Base-by-base conservation (phyloP, 345 rosid genomes). In the Noccaea caerulescens region DNA sequence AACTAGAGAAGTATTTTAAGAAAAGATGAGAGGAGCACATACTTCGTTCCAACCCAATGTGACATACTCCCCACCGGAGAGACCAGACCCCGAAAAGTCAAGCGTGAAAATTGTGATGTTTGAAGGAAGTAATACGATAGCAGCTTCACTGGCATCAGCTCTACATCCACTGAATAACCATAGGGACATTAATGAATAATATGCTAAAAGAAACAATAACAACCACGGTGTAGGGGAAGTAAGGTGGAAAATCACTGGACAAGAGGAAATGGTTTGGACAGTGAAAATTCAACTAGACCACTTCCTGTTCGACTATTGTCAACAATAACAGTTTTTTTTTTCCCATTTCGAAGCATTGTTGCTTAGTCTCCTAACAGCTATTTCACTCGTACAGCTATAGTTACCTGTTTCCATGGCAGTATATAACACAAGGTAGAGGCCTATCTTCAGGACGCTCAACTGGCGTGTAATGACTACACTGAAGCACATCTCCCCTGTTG, bases 331-430 rank as follows among this genome's bases (percentile, higher is more conserved):
- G 42, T 14, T 45, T 0, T 55, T 63, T 53, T 1, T 20, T 20
- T 20, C 23, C 23, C 76, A 39, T 41, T 58, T 33, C 23, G 30
- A 52, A 52, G n/a, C 57, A 54, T 54, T 37, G 25, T 13, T 44
- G 7, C 34, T 9, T 41, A 57, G 34, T 32, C 6, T 43, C 7
- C 66, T 36, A 58, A 7, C 61, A 30, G 51, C 43, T 59, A 63
- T 7, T 32, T 66, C 32, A 27, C 52, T n/a, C 16, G 16, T 27
- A 36, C 32, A 55, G 41, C 58, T 46, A 27, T 27, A 27, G 30
- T 27, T 67, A 89, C 98, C 97, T 94, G 84, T 94, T 91, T 63
- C 98, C 98, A 75, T 94, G 99, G 87, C 98, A 91, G 78, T 91
- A 89, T 77, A 91, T 90, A 54, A 91, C 98, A 81, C 98, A 94